Evolutionary conservation across 352 stramenopile genomes (phyloP), one percentile per base, ranked within the genome.

Genomic region (Globisporangium cylindrosporum): DNA sequence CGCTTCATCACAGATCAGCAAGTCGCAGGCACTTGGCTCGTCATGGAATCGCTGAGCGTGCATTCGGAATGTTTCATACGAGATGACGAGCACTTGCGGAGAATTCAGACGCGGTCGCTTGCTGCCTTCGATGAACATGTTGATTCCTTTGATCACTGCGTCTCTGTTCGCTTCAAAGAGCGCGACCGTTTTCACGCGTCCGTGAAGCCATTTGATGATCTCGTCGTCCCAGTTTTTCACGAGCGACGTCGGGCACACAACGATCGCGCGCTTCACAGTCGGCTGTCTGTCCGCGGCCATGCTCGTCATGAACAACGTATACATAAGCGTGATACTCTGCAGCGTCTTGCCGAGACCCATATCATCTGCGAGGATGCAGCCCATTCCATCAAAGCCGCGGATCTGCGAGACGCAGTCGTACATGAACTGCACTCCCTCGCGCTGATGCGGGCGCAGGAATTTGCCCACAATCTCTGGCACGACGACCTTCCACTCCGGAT

Each of bases 1-100:
- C 0, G 97, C 97, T 91, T 99, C 98, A 73, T 99, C 98, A 78
- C 97, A 99, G 70, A 99, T 97, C 0, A 99, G 78, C 32, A 99
- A 74, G 62, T 99, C 97, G 67, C 97, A 99, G 34, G 86, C 85
- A 7, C 69, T 75, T 49, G 86, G 85, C 38, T 89, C 84, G 48
- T 97, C 95, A 36, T 75, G 87, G 66, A 99, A 97, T 6, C 95
- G 86, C 64, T 92, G 80, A 0, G 90, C 86, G 70, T 99, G 96
- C 68, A 97, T 97, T 36, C 95, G 84, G 67, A 99, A 97, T 6
- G 94, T 98, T 75, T 96, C 89, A 69, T 96, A 96, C 24, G 87
- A 95, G 51, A 96, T 94, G 65, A 96, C 86, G 18, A 96, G 78
- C 24, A 95, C 89, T 65, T 94, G 84, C 4, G 86, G 74, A 4